Evolutionary conservation across 805 yeast species (phyloP).

Genomic region (Huiozyma sinensis): DNA sequence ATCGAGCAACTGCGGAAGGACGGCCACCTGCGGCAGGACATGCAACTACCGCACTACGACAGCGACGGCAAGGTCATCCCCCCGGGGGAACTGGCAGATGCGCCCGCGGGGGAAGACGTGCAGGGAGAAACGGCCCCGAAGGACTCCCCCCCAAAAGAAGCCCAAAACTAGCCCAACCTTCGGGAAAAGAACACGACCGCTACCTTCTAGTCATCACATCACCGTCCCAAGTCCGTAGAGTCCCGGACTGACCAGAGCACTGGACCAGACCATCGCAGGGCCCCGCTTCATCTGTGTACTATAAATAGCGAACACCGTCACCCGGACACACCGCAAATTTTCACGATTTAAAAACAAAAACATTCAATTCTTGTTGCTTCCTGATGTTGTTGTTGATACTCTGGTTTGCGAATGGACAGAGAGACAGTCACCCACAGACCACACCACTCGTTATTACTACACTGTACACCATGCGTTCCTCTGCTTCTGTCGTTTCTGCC

Average conservation of each 20-base stretch:
- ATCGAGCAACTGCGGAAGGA: slow-evolving; percentile 57
- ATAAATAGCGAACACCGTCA: too few relatives aligned
- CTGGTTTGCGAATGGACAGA: not conserved
- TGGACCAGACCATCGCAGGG: too few relatives aligned
- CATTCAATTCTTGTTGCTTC: too few relatives aligned
- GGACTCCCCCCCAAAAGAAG: not conserved
- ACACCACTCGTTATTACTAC: not conserved
- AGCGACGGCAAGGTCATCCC: not conserved
- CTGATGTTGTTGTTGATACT: too few relatives aligned
- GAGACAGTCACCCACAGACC: not conserved
- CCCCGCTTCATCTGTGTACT: too few relatives aligned
- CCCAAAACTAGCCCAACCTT: too few relatives aligned
- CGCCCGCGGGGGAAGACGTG: not conserved
- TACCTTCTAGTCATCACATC: too few relatives aligned
- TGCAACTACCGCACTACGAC: slow-evolving; percentile 44
- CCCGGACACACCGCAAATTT: too few relatives aligned
- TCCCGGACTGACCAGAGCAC: too few relatives aligned
- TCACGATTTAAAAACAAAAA: too few relatives aligned
- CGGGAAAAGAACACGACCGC: too few relatives aligned
- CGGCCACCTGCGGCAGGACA: slow-evolving; percentile 52
- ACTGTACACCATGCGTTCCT: slow-evolving; percentile 19
- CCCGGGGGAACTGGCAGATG: not conserved
- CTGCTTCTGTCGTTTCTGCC: slow-evolving; percentile 19
- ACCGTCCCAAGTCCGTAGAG: too few relatives aligned
- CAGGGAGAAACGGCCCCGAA: not conserved